Evolutionary conservation across 495 filamentous ascomycete genomes (phyloP), one percentile per base, ranked within the genome.

Genomic region (Penicillium taxi): DNA sequence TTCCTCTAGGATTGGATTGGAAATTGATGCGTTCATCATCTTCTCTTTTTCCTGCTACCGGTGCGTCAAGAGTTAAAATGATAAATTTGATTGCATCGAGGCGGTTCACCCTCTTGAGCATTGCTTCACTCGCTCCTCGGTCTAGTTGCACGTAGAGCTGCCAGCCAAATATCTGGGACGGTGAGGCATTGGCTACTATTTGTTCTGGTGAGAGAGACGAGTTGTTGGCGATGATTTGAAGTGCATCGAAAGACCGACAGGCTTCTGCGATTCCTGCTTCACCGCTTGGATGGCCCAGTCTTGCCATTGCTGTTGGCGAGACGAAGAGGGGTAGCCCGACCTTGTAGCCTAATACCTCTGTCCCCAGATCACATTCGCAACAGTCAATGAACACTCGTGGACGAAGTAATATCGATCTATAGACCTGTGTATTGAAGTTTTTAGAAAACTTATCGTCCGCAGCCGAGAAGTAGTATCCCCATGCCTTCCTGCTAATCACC

Each of bases 401-500:
- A 14, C 85, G 75, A 49, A 94, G 83, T 69, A 82, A 81, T 48
- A 91, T 79, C 37, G 80, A 80, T 50, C 86, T 82, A 59, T 76
- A 94, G 13, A 83, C 82, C 2, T 74, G 71, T 59, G 81, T 78
- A 57, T 89, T 91, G 51, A 89, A 82, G 36, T 80, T 73, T 59
- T 88, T 68, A 4, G 84, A 90, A 61, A 91, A 86, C 62, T 93
- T 85, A 46, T 93, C 87, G 48, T 93, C 86, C 0, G 86, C 84
- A 5, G 79, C 86, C 39, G 81, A 84, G 3, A 77, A 81, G 55
- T 91, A 93, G 55, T 90, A 93, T 5, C 78, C 86, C 86, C 86
- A 93, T 13, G 85, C 82, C 45, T 84, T 86, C 2, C 65, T 55
- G 2, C 71, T 57, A 9, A 82, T 61, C 29, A 64, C 64, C 6